Base-by-base conservation (phyloP, 2,329 filamentous ascomycete species). In the Sporothrix brasiliensis region DNA sequence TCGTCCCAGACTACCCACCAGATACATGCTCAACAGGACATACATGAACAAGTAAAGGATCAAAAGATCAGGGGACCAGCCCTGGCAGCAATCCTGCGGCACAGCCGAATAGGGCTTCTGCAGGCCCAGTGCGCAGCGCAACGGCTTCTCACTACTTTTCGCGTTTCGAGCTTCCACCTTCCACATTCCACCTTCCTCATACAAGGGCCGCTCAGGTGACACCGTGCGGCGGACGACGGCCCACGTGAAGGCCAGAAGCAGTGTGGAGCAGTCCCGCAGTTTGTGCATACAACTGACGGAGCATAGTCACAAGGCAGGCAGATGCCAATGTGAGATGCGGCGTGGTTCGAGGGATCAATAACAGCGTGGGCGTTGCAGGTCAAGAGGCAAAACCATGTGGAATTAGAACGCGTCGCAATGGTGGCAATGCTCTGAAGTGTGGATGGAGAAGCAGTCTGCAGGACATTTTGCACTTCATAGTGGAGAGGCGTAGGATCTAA, bases 171-270 rank as follows among this genome's bases (percentile, higher is more conserved):
- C 41, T 44, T 44, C 14, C 41, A 44, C 41, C 11, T 44, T 14
- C 41, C 39, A 11, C 39, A 11, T 41, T 14, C 41, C 41, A 16
- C 41, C 11, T 44, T 63, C 39, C 58, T 47, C 58, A 47, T 63
- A 63, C 58, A 19, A 47, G n/a, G 14, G 39, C n/a, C 16, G 39
- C 58, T 63, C 58, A 47, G 58, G 39, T 63, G 58, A 63, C 39
- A 4, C 34, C 39, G 21, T 60, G 4, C n/a, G 14, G 30, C 4
- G 19, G 6, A 50, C n/a, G 19, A 50, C 49, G 16, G 49, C 41
- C 41, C 34, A 34, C 34, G 34, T 34, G 14, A 16, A 44, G 41
- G 11, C 41, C 49, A 50, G 9, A n/a, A 16, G 7, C 49, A n/a
- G 19, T 50, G 49, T n/a, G 39, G 58, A 27, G 58, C 58, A 27